Evolutionary conservation across 805 yeast species (phyloP), one percentile per base, ranked within the genome.

Genomic region (Suhomyces kilbournensis): DNA sequence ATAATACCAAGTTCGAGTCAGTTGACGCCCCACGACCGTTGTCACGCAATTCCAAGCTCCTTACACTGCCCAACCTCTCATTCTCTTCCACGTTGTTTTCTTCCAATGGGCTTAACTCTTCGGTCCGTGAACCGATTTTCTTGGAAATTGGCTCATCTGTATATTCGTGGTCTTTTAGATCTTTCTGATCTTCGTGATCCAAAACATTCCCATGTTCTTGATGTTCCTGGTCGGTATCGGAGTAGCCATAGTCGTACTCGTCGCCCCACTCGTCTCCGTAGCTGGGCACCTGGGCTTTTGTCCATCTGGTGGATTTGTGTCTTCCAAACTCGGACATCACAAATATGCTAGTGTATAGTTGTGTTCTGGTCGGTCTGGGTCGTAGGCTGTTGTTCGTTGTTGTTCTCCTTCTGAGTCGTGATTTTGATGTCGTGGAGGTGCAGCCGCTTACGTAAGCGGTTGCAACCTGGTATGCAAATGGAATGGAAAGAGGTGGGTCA

Each of bases 261-360:
- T 69, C 73, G 20, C 66, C 71, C 78, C 78, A 74, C 20, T 71
- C 76, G 50, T 71, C 76, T 1, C 76, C 76, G 53, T 73, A 73
- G 2, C 66, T 50, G n/a, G 78, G 79, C 4, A 69, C 71, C n/a
- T 69, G 57, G 6, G 78, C 73, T 49, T 69, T 70, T 9, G 68
- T 76, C 79, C 79, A 75, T 47, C 79, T 62, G 6, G 77, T 66
- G 35, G 78, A 74, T 46, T 67, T 68, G 51, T 74, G 78, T 60
- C 79, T 68, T 26, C 69, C 77, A 55, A 75, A 71, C 47, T 73
- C 78, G 2, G 63, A 53, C 69, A 66, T 26, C 12, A 8, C 28
- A 9, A 2, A 26, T 9, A 8, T n/a, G n/a, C 28, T 26, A 6
- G 7, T 9, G 28, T 26, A 26, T 22, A 22, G 4, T 4, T 22